These are phyloP conservation scores for Penicillium macrosclerotiorum DNA, from an alignment of 495 filamentous ascomycete genomes.

Conservation along the genomic window DNA sequence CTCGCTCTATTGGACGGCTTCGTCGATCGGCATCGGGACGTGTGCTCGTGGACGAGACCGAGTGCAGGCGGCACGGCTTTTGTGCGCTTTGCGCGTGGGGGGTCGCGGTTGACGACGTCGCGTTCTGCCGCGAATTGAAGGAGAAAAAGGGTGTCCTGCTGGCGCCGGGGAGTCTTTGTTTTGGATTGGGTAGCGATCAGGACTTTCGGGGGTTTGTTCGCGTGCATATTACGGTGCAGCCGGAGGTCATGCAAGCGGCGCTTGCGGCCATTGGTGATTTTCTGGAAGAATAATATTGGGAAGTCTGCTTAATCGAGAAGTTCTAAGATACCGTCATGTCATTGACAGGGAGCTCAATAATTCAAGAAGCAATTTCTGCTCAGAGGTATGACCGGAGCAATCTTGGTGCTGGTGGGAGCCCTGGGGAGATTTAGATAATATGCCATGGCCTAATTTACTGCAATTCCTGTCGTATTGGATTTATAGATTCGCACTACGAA, in stretches of 20 bases:
- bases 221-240: conserved; percentile 8
- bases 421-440: too few relatives aligned
- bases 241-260: conserved; percentile 5
- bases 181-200: conserved; percentile 4
- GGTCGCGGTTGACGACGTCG: conserved; percentile 6
- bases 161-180: conserved; percentile 14
- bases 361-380: too few relatives aligned
- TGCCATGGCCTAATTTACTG: too few relatives aligned
- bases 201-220: conserved; percentile 15
- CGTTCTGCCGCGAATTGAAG: conserved; percentile 9
- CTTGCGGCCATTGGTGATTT: too few relatives aligned
- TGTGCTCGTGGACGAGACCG: conserved; percentile 8
- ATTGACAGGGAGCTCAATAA: too few relatives aligned
- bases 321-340: too few relatives aligned
- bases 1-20: conserved; percentile 3
- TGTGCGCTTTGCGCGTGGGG: neutral
- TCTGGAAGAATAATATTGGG: too few relatives aligned
- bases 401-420: too few relatives aligned
- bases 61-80: conserved; percentile 10
- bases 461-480: too few relatives aligned
- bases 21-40: neutral
- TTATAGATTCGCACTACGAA: too few relatives aligned
- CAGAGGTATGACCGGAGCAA: too few relatives aligned
- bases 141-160: conserved; percentile 10
- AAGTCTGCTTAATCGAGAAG: too few relatives aligned